Conservation (phyloP, 2,329 filamentous ascomycete genomes). For the Fusarium bulbicola region DNA sequence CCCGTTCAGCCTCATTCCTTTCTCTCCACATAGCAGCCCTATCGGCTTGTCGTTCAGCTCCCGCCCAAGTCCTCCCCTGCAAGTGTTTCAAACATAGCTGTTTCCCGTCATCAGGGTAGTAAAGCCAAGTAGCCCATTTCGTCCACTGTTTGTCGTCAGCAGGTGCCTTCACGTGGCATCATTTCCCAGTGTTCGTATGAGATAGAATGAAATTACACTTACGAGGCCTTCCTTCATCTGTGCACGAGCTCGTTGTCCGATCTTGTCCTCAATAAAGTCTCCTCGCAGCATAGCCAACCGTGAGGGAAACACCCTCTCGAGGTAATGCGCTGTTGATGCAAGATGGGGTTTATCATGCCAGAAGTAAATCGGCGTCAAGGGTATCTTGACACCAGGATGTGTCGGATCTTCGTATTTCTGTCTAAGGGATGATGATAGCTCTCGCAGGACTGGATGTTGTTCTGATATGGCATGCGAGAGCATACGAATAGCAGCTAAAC, state of each 20-base stretch:
- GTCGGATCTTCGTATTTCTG: conserved; percentile 48
- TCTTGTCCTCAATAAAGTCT: conserved; percentile 65
- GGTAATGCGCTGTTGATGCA: conserved; percentile 59
- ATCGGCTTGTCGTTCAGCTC: conserved; percentile 37
- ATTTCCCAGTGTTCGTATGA: fast-evolving
- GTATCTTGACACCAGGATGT: conserved; percentile 43
- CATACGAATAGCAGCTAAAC: conserved; percentile 62
- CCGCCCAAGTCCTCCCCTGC: conserved; percentile 61
- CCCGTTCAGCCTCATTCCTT: not conserved
- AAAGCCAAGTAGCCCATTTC: conserved; percentile 66
- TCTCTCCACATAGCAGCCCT: conserved; percentile 32
- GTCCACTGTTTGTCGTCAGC: conserved; percentile 47
- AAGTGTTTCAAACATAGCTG: conserved; percentile 59
- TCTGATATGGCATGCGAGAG: conserved; percentile 58
- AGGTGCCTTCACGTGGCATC: fast-evolving
- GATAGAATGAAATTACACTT: not conserved
- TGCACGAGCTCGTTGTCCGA: conserved; percentile 62
- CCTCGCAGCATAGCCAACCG: conserved; percentile 60
- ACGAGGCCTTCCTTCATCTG: conserved; percentile 63
- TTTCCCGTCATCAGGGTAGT: conserved; percentile 59
- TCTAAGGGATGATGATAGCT: conserved; percentile 54
- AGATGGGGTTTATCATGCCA: conserved; percentile 69
- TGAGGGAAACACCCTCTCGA: conserved; percentile 58
- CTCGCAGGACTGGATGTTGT: conserved; percentile 50
- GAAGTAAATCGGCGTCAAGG: conserved; percentile 65